phyloP scores from a whole-genome alignment of 768 basidiomycete genomes.

The Termitomyces sp. region DNA sequence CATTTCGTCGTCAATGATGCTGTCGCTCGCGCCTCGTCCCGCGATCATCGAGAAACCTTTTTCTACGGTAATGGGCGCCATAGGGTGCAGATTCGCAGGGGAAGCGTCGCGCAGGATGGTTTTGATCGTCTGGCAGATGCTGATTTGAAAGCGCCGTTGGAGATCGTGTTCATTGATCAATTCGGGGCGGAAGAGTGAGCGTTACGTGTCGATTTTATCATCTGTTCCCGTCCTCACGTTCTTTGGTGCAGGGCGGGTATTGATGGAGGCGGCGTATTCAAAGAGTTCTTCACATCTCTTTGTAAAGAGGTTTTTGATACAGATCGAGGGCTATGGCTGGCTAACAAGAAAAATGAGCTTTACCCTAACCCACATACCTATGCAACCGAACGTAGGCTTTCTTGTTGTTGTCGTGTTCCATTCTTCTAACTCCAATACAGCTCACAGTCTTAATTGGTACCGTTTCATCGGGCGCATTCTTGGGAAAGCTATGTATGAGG shows the following conservation, averaged over 20 bases:
- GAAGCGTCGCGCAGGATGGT: slow-evolving; percentile 83
- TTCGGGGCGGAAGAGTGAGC: slow-evolving; percentile 82
- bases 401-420: neutral
- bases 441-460: slow-evolving; percentile 88
- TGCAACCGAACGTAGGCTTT: slow-evolving; percentile 73
- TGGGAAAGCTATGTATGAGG: slow-evolving; percentile 96
- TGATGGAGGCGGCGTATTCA: slow-evolving; percentile 96
- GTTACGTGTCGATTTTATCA: neutral
- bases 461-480: slow-evolving; percentile 90
- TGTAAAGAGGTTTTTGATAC: slow-evolving; percentile 95
- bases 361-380: slow-evolving; percentile 94
- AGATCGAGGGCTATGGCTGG: slow-evolving; percentile 91
- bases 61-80: slow-evolving; percentile 19
- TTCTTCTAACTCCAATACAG: slow-evolving; percentile 32
- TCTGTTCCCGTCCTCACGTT: neutral
- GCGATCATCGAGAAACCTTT: neutral
- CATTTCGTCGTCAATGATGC: slow-evolving; percentile 74
- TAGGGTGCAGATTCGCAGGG: slow-evolving; percentile 62
- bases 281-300: slow-evolving; percentile 93
- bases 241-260: slow-evolving; percentile 68
- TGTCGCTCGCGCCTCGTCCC: slow-evolving; percentile 13
- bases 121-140: slow-evolving; percentile 79
- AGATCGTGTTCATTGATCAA: slow-evolving; percentile 92
- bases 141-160: slow-evolving; percentile 77
- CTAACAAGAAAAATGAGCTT: slow-evolving; percentile 86